Evolutionary conservation across 805 yeast species (phyloP).

Genomic region (Hanseniaspora lachancei): DNA sequence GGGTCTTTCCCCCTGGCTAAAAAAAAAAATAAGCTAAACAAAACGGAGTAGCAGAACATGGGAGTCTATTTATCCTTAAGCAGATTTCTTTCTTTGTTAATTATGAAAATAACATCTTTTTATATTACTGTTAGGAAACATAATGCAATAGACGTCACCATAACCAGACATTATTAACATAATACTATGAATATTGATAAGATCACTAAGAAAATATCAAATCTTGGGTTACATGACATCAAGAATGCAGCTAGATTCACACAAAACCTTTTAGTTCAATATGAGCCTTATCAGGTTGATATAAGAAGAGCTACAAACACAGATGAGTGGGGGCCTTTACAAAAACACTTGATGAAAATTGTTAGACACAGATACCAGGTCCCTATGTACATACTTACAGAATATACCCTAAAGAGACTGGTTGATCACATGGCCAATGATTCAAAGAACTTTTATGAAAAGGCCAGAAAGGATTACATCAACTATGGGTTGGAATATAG

Average conservation of each 20-base stretch:
- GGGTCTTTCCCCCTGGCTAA: no score
- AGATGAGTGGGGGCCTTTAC: slow-evolving; percentile 42
- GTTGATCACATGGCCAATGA: slow-evolving; percentile 28
- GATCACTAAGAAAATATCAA: slow-evolving; percentile 23
- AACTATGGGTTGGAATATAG: slow-evolving; percentile 33
- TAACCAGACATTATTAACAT: background rate
- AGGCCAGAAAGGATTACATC: slow-evolving; percentile 30
- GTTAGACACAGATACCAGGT: slow-evolving; percentile 23
- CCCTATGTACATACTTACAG: slow-evolving; percentile 25
- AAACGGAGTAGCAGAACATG: no score
- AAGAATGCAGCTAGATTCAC: slow-evolving; percentile 31
- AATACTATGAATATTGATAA: slow-evolving; percentile 6
- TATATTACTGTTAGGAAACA: no score
- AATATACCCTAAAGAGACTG: slow-evolving; percentile 27
- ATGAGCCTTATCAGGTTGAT: slow-evolving; percentile 28
- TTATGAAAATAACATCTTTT: no score
- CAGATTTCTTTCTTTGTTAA: no score
- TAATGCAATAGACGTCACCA: no score
- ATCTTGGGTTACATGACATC: slow-evolving; percentile 29
- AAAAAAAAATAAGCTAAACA: no score
- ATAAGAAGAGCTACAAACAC: slow-evolving; percentile 38
- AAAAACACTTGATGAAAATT: slow-evolving; percentile 31
- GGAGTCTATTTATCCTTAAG: no score
- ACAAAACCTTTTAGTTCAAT: slow-evolving; percentile 29
- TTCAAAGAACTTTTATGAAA: slow-evolving; percentile 28